Percentiles rank a stretch among this genome's conserved stretches.
These are phyloP conservation scores for Fusarium goolgardi DNA, from an alignment of 2,329 filamentous ascomycete genomes.

Conservation along the genomic window DNA sequence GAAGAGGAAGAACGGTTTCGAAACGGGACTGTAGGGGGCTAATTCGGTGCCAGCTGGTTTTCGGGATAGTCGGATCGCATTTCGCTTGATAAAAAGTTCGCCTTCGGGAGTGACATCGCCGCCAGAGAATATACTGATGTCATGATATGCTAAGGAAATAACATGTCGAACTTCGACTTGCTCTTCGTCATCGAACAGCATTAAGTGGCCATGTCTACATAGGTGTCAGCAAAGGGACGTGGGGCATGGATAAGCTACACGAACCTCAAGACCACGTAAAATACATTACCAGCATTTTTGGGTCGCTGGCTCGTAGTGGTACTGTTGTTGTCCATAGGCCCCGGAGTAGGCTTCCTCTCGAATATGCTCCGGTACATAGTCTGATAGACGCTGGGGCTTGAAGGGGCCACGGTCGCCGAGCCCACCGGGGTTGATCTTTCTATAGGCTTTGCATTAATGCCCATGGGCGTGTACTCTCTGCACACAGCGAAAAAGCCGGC, in stretches of 20 bases:
- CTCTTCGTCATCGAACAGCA: conserved; percentile 96
- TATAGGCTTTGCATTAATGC: conserved; percentile 91
- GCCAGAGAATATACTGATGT: conserved; percentile 85
- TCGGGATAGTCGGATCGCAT: conserved; percentile 84
- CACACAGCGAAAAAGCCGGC: conserved; percentile 96
- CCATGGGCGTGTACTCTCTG: conserved; percentile 90
- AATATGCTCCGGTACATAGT: conserved; percentile 98
- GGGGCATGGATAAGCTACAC: conserved; percentile 12
- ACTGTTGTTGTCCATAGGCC: conserved; percentile 61
- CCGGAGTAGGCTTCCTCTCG: conserved; percentile 73
- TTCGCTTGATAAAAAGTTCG: conserved; percentile 95
- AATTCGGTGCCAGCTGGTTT: conserved; percentile 66
- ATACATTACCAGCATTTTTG: conserved; percentile 83
- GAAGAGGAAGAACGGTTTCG: conserved; percentile 93
- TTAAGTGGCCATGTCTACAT: conserved; percentile 86
- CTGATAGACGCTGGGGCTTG: conserved; percentile 96
- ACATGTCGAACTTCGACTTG: conserved; percentile 97
- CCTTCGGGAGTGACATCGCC: conserved; percentile 84
- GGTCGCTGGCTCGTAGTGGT: conserved; percentile 64
- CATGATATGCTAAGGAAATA: conserved; percentile 89
- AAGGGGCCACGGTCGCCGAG: conserved; percentile 76
- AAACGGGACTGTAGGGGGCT: conserved; percentile 66
- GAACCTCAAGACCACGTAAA: conserved; percentile 86
- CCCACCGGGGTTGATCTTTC: conserved; percentile 86
- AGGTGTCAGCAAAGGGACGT: conserved; percentile 19